Evolutionary conservation across 768 basidiomycete species (phyloP).

Genomic region (Lenzites betulinus): DNA sequence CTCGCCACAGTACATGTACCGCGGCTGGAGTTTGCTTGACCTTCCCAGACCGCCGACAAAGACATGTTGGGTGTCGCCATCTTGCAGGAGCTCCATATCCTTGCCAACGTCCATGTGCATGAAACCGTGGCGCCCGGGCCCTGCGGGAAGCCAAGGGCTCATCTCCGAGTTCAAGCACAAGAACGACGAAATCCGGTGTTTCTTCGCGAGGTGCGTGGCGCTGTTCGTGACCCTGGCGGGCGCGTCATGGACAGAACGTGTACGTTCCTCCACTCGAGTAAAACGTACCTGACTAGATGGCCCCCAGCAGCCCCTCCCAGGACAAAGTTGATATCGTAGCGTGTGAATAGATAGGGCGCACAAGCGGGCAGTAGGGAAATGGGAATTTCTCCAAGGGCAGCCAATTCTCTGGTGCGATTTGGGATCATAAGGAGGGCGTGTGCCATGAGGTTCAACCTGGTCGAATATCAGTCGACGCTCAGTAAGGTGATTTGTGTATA

Average conservation of each 20-base stretch:
- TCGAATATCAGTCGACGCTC: too few relatives aligned
- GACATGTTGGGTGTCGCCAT: conserved; percentile 42
- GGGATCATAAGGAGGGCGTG: conserved; percentile 17
- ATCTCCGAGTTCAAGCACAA: conserved; percentile 50
- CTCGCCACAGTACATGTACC: conserved; percentile 47
- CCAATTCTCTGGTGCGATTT: conserved; percentile 27
- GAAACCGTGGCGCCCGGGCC: conserved; percentile 51
- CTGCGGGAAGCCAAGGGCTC: conserved; percentile 54
- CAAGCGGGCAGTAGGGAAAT: conserved; percentile 21
- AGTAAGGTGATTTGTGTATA: too few relatives aligned
- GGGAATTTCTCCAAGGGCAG: conserved; percentile 27
- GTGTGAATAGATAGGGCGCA: conserved; percentile 37
- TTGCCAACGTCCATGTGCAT: conserved; percentile 52
- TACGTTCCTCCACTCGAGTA: not conserved
- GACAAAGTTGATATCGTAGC: conserved; percentile 36
- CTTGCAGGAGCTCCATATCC: conserved; percentile 42
- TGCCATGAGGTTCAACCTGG: not conserved
- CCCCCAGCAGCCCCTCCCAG: conserved; percentile 42
- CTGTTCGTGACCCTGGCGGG: conserved; percentile 2
- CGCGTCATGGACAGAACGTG: too few relatives aligned
- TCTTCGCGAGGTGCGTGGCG: conserved; percentile 33
- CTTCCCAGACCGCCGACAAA: conserved; percentile 44
- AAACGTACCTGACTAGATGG: conserved; percentile 4
- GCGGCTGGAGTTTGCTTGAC: not conserved
- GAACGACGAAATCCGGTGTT: conserved; percentile 39